phyloP scores from a whole-genome alignment of 2,329 filamentous ascomycete genomes.

The Immersiporthe knoxdaviesiana region DNA sequence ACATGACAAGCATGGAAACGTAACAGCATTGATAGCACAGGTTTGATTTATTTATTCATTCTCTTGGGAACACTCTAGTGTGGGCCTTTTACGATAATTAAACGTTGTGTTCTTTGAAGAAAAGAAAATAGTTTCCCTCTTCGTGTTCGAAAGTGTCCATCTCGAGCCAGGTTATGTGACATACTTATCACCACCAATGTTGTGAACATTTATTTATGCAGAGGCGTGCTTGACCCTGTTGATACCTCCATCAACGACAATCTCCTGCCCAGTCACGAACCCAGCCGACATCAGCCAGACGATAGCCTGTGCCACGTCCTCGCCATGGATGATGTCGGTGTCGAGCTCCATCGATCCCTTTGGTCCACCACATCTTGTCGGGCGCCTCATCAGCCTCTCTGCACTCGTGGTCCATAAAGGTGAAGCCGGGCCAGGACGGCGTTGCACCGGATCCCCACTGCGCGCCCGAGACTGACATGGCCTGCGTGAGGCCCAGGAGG shows the following conservation, averaged over 20 bases:
- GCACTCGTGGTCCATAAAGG: slow-evolving; percentile 52
- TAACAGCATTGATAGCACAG: no score
- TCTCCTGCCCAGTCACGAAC: slow-evolving; percentile 38
- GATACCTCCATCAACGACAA: slow-evolving; percentile 37
- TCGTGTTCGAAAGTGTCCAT: not conserved
- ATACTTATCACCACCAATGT: not conserved
- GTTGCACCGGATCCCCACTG: slow-evolving; percentile 41
- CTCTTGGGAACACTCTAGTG: no score
- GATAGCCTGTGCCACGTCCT: slow-evolving; percentile 49
- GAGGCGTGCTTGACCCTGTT: slow-evolving; percentile 34
- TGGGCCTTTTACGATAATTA: no score
- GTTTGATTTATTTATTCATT: no score
- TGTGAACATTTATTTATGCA: no score
- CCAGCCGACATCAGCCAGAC: slow-evolving; percentile 41
- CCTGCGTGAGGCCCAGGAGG: slow-evolving; percentile 41
- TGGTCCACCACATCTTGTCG: slow-evolving; percentile 45
- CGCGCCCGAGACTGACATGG: slow-evolving; percentile 41
- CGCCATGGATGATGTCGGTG: slow-evolving; percentile 47
- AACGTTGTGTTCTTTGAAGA: not conserved
- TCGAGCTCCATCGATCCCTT: slow-evolving; percentile 42
- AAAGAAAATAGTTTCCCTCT: no score
- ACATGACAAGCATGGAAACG: not conserved
- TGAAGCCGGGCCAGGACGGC: slow-evolving; percentile 49
- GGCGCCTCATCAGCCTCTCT: slow-evolving; percentile 46
- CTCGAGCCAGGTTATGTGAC: not conserved